These are phyloP conservation scores for Jackrogersella minutella DNA, from an alignment of 495 filamentous ascomycete genomes.

Conservation along the genomic window DNA sequence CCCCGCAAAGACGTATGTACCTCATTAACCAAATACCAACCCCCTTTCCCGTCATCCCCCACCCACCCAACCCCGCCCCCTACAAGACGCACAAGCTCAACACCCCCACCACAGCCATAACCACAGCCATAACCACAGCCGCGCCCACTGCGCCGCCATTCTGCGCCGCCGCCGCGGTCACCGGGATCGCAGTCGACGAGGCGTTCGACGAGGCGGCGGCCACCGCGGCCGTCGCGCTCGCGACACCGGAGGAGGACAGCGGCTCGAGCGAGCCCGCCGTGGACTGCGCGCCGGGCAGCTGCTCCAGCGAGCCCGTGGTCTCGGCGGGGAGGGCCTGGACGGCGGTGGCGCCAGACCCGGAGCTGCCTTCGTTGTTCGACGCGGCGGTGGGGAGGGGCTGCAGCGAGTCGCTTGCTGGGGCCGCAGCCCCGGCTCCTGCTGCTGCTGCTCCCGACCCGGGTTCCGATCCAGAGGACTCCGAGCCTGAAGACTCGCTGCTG, in stretches of 20 bases:
- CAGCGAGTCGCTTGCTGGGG: slow-evolving; percentile 1
- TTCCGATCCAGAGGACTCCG: not conserved
- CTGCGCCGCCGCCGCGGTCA: slow-evolving; percentile 5
- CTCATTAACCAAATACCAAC: not conserved
- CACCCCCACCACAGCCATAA: slow-evolving; percentile 4
- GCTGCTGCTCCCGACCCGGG: not conserved
- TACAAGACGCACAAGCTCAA: slow-evolving; percentile 6
- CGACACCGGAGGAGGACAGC: slow-evolving; percentile 47
- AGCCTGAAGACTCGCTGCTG: slow-evolving; percentile 9
- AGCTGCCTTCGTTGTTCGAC: slow-evolving; percentile 3
- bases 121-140: not conserved
- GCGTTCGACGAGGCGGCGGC: not conserved
- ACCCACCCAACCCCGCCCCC: not conserved
- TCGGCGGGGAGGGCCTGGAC: slow-evolving; percentile 25
- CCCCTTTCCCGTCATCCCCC: not conserved
- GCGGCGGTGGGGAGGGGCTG: not conserved
- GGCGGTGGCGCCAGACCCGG: not conserved
- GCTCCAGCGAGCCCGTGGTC: slow-evolving; percentile 14
- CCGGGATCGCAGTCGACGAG: not conserved
- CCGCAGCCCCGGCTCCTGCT: not conserved
- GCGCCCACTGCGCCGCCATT: not conserved
- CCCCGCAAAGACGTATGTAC: too few relatives aligned
- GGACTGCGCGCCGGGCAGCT: slow-evolving; percentile 23
- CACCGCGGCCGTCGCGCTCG: slow-evolving; percentile 15
- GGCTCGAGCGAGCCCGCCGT: slow-evolving; percentile 44